Evolutionary conservation across 2,329 filamentous ascomycete species (phyloP).

Genomic region (Fusarium chlamydosporum): DNA sequence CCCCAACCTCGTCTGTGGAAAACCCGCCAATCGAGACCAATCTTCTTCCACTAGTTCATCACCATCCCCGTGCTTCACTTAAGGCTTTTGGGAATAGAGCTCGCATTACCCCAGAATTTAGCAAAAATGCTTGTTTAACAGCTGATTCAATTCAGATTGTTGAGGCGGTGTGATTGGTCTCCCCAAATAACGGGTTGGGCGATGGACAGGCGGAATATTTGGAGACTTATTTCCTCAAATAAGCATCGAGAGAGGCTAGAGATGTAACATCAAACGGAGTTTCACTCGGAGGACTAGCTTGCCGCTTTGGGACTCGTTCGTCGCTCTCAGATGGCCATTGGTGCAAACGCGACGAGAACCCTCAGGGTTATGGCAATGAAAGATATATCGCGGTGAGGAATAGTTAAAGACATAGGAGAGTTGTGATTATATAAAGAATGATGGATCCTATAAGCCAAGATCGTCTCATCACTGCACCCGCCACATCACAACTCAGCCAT

Average conservation of each 20-base stretch:
- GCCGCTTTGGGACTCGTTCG: slow-evolving; percentile 24
- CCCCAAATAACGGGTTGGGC: neutral
- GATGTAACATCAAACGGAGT: slow-evolving; percentile 45
- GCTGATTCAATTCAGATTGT: slow-evolving; percentile 11
- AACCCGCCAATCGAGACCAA: slow-evolving; percentile 27
- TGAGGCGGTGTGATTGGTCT: slow-evolving; percentile 12
- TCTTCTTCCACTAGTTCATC: neutral
- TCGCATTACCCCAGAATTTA: slow-evolving; percentile 37
- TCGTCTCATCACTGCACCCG: neutral
- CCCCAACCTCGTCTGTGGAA: neutral
- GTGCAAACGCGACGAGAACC: neutral
- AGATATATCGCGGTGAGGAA: neutral
- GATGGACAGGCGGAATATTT: slow-evolving; percentile 33
- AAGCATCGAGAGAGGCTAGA: slow-evolving; percentile 1
- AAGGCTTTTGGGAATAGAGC: slow-evolving; percentile 5
- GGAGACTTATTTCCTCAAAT: slow-evolving; percentile 38
- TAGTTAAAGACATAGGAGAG: neutral
- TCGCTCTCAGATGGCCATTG: slow-evolving; percentile 18
- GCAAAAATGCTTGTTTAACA: slow-evolving; percentile 13
- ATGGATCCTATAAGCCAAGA: slow-evolving; percentile 18
- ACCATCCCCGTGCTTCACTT: slow-evolving; percentile 7
- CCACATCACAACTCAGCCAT: neutral
- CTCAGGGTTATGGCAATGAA: neutral
- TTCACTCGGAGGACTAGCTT: slow-evolving; percentile 20
- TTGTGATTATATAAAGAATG: slow-evolving; percentile 29